Evolutionary conservation across 2,329 filamentous ascomycete species (phyloP).

Genomic region (Monilinia laxa): DNA sequence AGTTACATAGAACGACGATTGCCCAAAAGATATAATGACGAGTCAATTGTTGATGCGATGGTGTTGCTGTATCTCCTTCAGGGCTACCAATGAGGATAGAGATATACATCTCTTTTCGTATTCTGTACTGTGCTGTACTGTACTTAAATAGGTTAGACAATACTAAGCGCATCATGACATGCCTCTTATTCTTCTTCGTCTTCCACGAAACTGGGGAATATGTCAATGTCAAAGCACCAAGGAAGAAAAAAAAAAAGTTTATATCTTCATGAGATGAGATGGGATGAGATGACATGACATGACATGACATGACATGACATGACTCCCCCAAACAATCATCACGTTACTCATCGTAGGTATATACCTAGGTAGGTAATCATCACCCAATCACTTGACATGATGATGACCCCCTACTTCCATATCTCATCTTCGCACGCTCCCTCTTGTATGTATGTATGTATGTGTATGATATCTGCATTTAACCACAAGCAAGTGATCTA

Average conservation of each 20-base stretch:
- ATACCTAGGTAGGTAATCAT: background rate
- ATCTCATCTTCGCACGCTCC: too few relatives aligned
- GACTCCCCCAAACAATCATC: too few relatives aligned
- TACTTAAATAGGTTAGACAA: background rate
- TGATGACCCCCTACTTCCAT: too few relatives aligned
- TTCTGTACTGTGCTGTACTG: background rate
- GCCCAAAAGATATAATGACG: background rate
- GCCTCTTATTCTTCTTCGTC: background rate
- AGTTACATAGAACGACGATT: background rate
- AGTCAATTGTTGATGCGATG: background rate
- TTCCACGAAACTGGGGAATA: constrained; percentile 10
- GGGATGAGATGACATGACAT: background rate
- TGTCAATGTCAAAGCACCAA: constrained; percentile 10
- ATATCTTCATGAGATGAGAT: background rate
- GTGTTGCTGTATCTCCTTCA: background rate
- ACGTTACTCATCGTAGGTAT: background rate
- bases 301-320: too few relatives aligned
- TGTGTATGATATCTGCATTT: background rate
- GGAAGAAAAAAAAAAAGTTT: background rate
- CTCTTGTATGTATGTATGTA: too few relatives aligned
- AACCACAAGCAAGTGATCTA: constrained; percentile 4
- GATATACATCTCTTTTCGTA: background rate
- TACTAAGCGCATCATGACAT: background rate
- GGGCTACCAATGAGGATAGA: background rate
- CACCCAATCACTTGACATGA: constrained; percentile 2